Conservation (phyloP, 805 yeast species). For the Yarrowia porcina region DNA sequence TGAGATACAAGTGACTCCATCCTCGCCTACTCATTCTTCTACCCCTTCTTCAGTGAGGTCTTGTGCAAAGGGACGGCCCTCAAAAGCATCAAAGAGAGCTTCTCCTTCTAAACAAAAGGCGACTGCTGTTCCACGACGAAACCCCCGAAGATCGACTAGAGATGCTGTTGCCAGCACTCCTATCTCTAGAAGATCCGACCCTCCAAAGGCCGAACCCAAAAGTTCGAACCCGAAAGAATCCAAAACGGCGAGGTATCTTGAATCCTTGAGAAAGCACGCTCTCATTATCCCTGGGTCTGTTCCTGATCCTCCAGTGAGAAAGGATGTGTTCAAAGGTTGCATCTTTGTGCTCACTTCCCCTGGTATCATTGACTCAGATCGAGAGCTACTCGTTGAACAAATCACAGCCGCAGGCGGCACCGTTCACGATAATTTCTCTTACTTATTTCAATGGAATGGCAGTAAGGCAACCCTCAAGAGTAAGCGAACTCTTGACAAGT, state of each 20-base stretch:
- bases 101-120: background rate
- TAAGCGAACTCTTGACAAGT: background rate
- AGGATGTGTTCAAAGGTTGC: conserved; percentile 3
- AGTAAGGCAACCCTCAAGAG: background rate
- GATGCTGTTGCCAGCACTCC: background rate
- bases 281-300: background rate
- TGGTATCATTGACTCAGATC: background rate
- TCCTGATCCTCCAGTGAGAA: background rate
- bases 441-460: background rate
- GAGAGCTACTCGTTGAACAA: background rate
- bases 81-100: background rate
- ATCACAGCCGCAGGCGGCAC: conserved; percentile 5
- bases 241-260: too few species aligned
- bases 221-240: too few species aligned
- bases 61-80: too few species aligned
- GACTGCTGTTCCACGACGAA: background rate
- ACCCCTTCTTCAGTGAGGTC: background rate
- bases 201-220: too few species aligned
- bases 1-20: background rate
- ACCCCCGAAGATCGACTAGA: background rate
- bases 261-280: background rate
- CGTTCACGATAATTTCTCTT: conserved; percentile 1
- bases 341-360: background rate
- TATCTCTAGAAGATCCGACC: too few species aligned
- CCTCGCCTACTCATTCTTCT: background rate